phyloP scores from a whole-genome alignment of 139 green algal species.

The Volvox reticuliferus region DNA sequence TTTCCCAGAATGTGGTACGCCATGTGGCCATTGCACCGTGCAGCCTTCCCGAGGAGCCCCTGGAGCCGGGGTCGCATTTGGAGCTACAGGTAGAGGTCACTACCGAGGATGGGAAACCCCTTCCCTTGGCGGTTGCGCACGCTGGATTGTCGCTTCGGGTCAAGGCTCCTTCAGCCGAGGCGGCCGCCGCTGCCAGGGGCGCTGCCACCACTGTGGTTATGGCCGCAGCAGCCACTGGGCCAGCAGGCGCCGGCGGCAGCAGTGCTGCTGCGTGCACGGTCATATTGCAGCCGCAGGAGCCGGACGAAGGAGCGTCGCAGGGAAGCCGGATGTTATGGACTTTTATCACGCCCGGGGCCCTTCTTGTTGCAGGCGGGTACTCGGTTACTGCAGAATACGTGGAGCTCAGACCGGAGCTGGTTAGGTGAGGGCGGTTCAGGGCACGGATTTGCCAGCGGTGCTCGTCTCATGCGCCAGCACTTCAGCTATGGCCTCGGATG shows the following conservation, averaged over 20 bases:
- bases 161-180: conserved; percentile 29
- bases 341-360: conserved; percentile 13
- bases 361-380: conserved; percentile 61
- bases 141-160: conserved; percentile 56
- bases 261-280: conserved; percentile 21
- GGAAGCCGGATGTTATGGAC: neutral
- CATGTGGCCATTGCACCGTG: conserved; percentile 44
- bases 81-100: conserved; percentile 52
- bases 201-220: neutral
- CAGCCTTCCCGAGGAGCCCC: conserved; percentile 48
- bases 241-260: conserved; percentile 3
- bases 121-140: conserved; percentile 50
- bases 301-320: neutral
- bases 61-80: conserved; percentile 36
- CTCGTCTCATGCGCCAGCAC: too few relatives aligned
- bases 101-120: conserved; percentile 64
- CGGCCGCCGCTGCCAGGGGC: conserved; percentile 32
- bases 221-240: neutral
- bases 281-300: conserved; percentile 13
- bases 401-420: conserved; percentile 64
- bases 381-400: conserved; percentile 63
- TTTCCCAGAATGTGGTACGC: conserved; percentile 40
- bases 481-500: too few relatives aligned
- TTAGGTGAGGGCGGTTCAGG: conserved; percentile 34
- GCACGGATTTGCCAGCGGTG: too few relatives aligned